phyloP scores from a whole-genome alignment of 176 grass and related monocot genomes.

The Chloris gayana region DNA sequence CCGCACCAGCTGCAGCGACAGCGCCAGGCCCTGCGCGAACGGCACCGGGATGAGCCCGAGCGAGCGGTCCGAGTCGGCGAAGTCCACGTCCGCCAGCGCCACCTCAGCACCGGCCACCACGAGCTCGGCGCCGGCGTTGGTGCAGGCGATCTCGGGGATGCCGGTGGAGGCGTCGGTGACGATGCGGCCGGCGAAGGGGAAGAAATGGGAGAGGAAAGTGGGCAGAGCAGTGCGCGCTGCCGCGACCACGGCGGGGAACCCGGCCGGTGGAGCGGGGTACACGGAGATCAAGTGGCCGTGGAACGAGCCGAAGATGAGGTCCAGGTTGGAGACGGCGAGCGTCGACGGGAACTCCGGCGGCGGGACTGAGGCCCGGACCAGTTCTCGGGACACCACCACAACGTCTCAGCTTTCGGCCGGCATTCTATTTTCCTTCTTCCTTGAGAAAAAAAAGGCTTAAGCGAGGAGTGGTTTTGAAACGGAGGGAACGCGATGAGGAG shows the following conservation, averaged over 20 bases:
- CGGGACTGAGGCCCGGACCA: conserved; percentile 44
- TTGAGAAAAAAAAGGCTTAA: no score
- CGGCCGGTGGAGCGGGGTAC: conserved; percentile 25
- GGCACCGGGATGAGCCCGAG: conserved; percentile 43
- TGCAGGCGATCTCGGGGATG: conserved; percentile 44
- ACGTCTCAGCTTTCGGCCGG: neutral
- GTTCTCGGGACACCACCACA: conserved; percentile 26
- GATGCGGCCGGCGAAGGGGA: conserved; percentile 55
- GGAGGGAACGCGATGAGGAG: no score
- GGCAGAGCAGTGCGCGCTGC: conserved; percentile 33
- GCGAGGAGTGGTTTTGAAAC: no score
- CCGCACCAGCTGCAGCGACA: conserved; percentile 72
- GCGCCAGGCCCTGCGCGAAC: conserved; percentile 43
- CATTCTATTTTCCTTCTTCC: no score
- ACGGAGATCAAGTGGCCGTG: conserved; percentile 45
- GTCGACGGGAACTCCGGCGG: conserved; percentile 18
- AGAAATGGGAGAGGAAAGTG: conserved; percentile 47
- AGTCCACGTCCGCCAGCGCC: conserved; percentile 45
- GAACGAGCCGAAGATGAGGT: conserved; percentile 57
- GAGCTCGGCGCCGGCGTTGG: conserved; percentile 71
- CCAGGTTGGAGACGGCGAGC: conserved; percentile 55
- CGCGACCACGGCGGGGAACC: conserved; percentile 15
- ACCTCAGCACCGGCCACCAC: conserved; percentile 43
- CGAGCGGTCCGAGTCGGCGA: conserved; percentile 51
- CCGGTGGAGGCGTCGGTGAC: conserved; percentile 7